phyloP scores from a whole-genome alignment of 306 rosid genomes.

The Medicago truncatula region MtrunA17r5.0-ANR NC_053044.1:31242501-31243000 shows the following conservation, averaged over 20 bases:
- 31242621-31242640: slow-evolving; percentile 23
- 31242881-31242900: no score
- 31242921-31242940: no score
- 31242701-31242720: slow-evolving; percentile 98
- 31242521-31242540: background rate
- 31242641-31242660: slow-evolving; percentile 95
- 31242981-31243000: no score
- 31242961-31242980: no score
- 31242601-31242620: slow-evolving; percentile 18
- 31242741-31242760: slow-evolving; percentile 66
- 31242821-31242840: background rate
- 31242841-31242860: background rate
- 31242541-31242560: background rate
- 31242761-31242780: slow-evolving; percentile 60
- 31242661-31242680: slow-evolving; percentile 98
- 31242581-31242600: slow-evolving; percentile 19
- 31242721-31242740: slow-evolving; percentile 88
- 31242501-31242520: slow-evolving; percentile 27
- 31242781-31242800: slow-evolving; percentile 13
- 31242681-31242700: slow-evolving; percentile 99
- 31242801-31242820: slow-evolving; percentile 31
- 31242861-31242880: background rate
- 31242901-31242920: no score
- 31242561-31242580: slow-evolving; percentile 4
- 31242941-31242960: no score